These are phyloP conservation scores for Neonectria sp. DNA, from an alignment of 2,329 filamentous ascomycete genomes.

Conservation along the genomic window DNA sequence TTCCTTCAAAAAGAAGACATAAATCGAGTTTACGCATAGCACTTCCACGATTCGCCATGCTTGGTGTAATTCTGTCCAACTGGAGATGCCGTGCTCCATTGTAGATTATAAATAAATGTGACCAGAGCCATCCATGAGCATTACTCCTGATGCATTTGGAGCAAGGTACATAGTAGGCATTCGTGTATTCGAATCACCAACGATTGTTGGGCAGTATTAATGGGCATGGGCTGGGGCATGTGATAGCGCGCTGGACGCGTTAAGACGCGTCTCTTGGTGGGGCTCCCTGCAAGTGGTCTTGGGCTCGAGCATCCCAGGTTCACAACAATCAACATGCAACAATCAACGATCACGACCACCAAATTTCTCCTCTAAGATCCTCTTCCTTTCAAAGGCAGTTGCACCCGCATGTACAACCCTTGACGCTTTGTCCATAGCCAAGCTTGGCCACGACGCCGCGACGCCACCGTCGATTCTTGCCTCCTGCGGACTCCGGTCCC, in stretches of 20 bases:
- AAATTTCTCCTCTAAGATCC: neutral
- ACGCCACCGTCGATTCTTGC: neutral
- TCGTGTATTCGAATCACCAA: too few species aligned
- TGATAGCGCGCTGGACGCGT: conserved; percentile 35
- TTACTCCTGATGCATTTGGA: neutral
- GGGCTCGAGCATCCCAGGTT: neutral
- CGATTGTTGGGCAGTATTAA: conserved; percentile 17
- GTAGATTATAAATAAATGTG: too few species aligned
- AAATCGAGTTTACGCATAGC: neutral
- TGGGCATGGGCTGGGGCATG: conserved; percentile 23
- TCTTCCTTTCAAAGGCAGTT: too few species aligned
- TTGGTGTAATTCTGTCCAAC: neutral
- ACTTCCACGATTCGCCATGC: neutral
- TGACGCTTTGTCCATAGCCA: neutral
- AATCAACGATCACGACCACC: too few species aligned
- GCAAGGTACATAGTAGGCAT: too few species aligned
- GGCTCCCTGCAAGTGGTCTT: conserved; percentile 10
- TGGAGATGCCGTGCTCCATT: neutral
- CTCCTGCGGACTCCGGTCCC: conserved; percentile 31
- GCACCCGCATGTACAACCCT: neutral
- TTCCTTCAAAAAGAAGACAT: neutral
- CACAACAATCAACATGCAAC: neutral
- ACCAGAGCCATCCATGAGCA: neutral
- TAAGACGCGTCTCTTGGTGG: conserved; percentile 24
- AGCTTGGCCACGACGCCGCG: neutral